These are phyloP conservation scores for Dendrobium huoshanense DNA, from an alignment of 106 monocot genomes.

Conservation along the genomic window DNA sequence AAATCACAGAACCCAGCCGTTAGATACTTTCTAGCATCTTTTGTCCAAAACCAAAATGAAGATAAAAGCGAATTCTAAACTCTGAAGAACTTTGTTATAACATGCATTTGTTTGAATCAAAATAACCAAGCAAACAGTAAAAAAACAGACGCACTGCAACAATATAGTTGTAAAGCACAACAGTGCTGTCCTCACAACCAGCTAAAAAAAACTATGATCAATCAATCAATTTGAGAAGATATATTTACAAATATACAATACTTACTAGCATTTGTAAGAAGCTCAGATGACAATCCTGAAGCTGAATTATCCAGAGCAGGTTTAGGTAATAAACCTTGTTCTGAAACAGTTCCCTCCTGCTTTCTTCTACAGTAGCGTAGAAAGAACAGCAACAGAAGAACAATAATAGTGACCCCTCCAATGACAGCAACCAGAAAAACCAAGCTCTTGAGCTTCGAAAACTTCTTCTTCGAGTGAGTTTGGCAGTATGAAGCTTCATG, in stretches of 20 bases:
- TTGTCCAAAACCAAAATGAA: too few species aligned
- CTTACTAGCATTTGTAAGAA: slow-evolving; percentile 81
- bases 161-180: too few species aligned
- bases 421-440: slow-evolving; percentile 39
- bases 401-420: slow-evolving; percentile 35
- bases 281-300: slow-evolving; percentile 64
- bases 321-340: slow-evolving; percentile 52
- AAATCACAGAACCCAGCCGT: too few species aligned
- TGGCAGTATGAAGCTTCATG: slow-evolving; percentile 58
- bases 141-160: too few species aligned
- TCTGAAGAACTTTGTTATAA: too few species aligned
- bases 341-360: slow-evolving; percentile 22
- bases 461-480: slow-evolving; percentile 12
- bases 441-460: slow-evolving; percentile 21
- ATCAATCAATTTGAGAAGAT: too few species aligned
- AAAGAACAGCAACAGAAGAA: slow-evolving; percentile 43
- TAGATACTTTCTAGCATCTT: too few species aligned
- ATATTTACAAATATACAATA: slow-evolving; percentile 12
- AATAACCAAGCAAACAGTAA: too few species aligned
- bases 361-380: slow-evolving; percentile 46
- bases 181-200: too few species aligned
- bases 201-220: too few species aligned
- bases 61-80: too few species aligned
- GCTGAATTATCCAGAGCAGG: slow-evolving; percentile 33
- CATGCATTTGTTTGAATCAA: too few species aligned